Evolutionary conservation across 1,284 basidiomycete species (phyloP).

Genomic region (Apiotrichum laibachii): DNA sequence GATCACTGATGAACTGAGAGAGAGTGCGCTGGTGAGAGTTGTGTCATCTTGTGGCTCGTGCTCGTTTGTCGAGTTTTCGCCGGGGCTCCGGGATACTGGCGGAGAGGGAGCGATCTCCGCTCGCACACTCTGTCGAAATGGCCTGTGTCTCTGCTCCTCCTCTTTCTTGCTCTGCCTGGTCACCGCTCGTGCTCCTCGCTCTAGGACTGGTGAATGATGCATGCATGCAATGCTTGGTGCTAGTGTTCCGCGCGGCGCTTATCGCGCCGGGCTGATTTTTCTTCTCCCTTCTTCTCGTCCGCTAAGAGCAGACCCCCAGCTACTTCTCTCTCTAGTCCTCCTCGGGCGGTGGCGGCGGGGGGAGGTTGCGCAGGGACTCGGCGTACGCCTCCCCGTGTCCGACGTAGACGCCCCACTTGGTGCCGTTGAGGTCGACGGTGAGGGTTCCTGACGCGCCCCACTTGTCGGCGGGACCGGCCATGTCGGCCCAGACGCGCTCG

Average conservation of each 20-base stretch:
- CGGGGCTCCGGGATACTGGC: no score
- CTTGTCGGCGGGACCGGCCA: slow-evolving; percentile 13
- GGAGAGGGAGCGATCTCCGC: no score
- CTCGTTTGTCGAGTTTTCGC: no score
- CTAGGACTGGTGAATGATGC: neutral
- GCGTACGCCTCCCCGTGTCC: slow-evolving; percentile 42
- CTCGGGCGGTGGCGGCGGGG: slow-evolving; percentile 15
- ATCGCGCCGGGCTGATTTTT: neutral
- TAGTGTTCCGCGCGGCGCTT: neutral
- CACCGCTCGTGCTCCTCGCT: no score
- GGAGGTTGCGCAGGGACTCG: slow-evolving; percentile 19
- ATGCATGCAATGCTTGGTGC: neutral
- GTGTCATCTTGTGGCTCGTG: neutral
- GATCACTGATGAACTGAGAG: neutral
- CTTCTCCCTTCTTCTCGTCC: neutral
- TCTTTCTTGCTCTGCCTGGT: no score
- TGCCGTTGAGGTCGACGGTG: slow-evolving; percentile 29
- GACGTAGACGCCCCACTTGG: slow-evolving; percentile 35
- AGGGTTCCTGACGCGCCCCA: slow-evolving; percentile 28
- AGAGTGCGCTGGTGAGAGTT: neutral
- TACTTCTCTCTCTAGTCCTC: slow-evolving; percentile 1
- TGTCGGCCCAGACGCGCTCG: slow-evolving; percentile 34
- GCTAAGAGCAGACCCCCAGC: no score
- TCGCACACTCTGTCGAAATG: no score
- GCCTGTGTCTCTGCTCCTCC: no score